These are phyloP conservation scores for Ophiostoma tasmaniense DNA, from an alignment of 2,329 filamentous ascomycete species.

Conservation along the genomic window DNA sequence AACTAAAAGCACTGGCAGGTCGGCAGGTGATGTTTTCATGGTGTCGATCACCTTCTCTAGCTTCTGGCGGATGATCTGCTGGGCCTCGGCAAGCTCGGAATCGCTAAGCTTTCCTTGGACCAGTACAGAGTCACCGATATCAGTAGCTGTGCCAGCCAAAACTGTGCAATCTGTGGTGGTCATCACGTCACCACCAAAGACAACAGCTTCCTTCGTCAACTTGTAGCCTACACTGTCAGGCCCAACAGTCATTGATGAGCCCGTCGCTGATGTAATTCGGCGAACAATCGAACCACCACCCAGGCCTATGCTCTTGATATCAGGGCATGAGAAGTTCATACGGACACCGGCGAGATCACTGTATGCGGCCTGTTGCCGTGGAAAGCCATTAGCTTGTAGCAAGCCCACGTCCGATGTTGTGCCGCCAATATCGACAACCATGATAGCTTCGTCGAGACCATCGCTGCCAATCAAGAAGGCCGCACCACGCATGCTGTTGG, in stretches of 20 bases:
- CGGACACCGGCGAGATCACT: constrained; percentile 54
- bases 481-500: constrained; percentile 55
- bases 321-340: constrained; percentile 51
- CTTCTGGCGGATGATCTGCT: constrained; percentile 38
- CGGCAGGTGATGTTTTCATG: constrained; percentile 54
- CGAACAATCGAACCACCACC: not conserved
- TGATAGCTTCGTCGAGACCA: constrained; percentile 31
- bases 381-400: constrained; percentile 36
- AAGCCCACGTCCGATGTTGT: constrained; percentile 58
- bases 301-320: constrained; percentile 52
- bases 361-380: constrained; percentile 47
- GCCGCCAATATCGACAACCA: constrained; percentile 60
- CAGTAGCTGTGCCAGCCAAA: not conserved
- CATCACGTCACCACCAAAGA: not conserved
- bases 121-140: not conserved
- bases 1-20: constrained; percentile 52
- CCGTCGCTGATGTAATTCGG: not conserved
- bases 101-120: constrained; percentile 13
- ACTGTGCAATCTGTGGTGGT: not conserved
- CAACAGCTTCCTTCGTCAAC: not conserved
- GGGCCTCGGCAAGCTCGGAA: constrained; percentile 31
- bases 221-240: not conserved
- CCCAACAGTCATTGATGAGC: not conserved
- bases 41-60: constrained; percentile 50
- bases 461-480: constrained; percentile 44